Evolutionary conservation across 2,329 filamentous ascomycete genomes (phyloP), one percentile per base, ranked within the genome.

Genomic region (Penicillium sp.): DNA sequence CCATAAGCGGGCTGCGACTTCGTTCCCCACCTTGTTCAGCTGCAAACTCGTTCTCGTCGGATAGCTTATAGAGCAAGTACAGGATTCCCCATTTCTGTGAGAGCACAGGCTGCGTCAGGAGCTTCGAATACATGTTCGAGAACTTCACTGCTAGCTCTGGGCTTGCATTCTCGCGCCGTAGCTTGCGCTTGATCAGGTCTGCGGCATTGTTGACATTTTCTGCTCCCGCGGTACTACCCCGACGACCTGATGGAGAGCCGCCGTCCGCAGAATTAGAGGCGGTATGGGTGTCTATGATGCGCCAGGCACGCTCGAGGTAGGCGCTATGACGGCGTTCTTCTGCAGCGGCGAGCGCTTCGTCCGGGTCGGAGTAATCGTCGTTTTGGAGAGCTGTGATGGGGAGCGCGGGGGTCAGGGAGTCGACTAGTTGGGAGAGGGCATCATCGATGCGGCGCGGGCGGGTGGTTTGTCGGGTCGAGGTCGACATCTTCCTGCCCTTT

Each of bases 61-160:
- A 87, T 48, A 97, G 84, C 67, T 91, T 87, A 72, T 95, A 90
- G 43, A 99, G 84, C 43, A 99, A 86, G 72, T 96, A 96, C 21
- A 99, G 82, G 63, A 99, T 97, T 3, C 90, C 91, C 92, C 93
- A 98, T 83, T 99, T 99, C 75, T 96, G 90, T 68, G 90, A 90
- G 45, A 99, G 82, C 6, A 98, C 93, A 0, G 93, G 93, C 63
- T 97, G 87, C n/a, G 91, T 90, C 26, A 97, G 81, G 19, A 99
- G 84, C 55, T 91, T 85, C 33, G 91, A 91, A 76, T 97, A 96
- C 27, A 99, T 84, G 70, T 96, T 96, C 24, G 91, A 89, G 76
- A 97, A 96, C 60, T 88, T 85, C 21, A 93, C 82, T 3, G 93
- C 91, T 74, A 93, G 85, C 67, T 85, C 86, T 22, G 81, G 90